phyloP scores from a whole-genome alignment of 1,284 basidiomycete genomes.

The Pyrrhoderma lamaoense region DNA sequence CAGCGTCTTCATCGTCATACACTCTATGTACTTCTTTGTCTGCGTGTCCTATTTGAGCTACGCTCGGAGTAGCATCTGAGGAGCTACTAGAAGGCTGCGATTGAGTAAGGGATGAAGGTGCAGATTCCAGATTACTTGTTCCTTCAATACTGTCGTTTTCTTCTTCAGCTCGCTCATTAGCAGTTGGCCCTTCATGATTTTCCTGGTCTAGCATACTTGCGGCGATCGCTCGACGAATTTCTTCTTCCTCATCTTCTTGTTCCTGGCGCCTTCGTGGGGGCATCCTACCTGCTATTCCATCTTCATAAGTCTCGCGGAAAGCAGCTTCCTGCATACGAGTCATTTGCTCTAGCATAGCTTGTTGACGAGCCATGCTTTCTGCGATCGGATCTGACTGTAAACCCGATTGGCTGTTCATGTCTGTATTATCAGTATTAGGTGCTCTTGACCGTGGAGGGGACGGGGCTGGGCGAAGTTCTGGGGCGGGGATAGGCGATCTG shows the following conservation, averaged over 20 bases:
- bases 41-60: neutral
- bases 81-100: no score
- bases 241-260: slow-evolving; percentile 49
- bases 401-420: slow-evolving; percentile 12
- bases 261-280: slow-evolving; percentile 25
- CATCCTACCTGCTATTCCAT: slow-evolving; percentile 30
- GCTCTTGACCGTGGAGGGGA: neutral
- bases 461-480: slow-evolving; percentile 8
- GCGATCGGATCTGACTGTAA: slow-evolving; percentile 50
- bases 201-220: slow-evolving; percentile 39
- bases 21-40: slow-evolving; percentile 31
- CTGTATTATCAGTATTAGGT: no score
- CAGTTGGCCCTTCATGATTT: slow-evolving; percentile 18
- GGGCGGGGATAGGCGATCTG: slow-evolving; percentile 7
- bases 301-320: slow-evolving; percentile 49
- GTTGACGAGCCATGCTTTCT: slow-evolving; percentile 59
- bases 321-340: slow-evolving; percentile 62
- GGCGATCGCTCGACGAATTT: slow-evolving; percentile 56
- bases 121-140: no score
- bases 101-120: no score
- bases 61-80: slow-evolving; percentile 26
- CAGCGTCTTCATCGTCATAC: slow-evolving; percentile 83
- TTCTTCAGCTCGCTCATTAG: slow-evolving; percentile 1
- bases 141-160: slow-evolving; percentile 15
- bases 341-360: slow-evolving; percentile 56